These are phyloP conservation scores for Alternaria triticimaculans DNA, from an alignment of 2,329 filamentous ascomycete species.

Conservation along the genomic window DNA sequence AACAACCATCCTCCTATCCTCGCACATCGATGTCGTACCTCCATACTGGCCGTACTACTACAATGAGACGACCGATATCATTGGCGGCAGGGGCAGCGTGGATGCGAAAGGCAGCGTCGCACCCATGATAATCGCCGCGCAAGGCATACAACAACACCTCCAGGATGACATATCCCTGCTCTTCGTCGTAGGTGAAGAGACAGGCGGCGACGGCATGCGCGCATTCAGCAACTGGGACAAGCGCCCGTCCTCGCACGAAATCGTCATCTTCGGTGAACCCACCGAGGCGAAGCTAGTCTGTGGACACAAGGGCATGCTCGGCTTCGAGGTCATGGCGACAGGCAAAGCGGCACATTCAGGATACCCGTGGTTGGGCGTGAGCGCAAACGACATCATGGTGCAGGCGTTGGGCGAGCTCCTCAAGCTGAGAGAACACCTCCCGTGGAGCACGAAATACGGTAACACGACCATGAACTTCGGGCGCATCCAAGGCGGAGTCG, in stretches of 20 bases:
- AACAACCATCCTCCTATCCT: constrained; percentile 71
- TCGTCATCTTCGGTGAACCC: constrained; percentile 90
- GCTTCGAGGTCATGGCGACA: constrained; percentile 69
- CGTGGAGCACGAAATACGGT: constrained; percentile 78
- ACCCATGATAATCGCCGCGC: constrained; percentile 73
- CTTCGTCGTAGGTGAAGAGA: constrained; percentile 83
- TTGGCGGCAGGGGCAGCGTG: constrained; percentile 76
- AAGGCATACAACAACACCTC: constrained; percentile 55
- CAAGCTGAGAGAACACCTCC: constrained; percentile 64
- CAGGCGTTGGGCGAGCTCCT: constrained; percentile 73
- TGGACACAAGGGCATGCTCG: constrained; percentile 87
- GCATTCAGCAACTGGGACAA: constrained; percentile 46
- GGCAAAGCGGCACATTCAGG: constrained; percentile 88
- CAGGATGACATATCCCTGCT: constrained; percentile 59
- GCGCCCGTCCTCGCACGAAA: constrained; percentile 58
- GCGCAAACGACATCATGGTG: constrained; percentile 81
- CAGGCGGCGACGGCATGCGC: constrained; percentile 80
- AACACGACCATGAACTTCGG: constrained; percentile 92
- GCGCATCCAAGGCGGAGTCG: constrained; percentile 77
- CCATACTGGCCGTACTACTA: constrained; percentile 73
- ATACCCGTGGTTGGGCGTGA: constrained; percentile 88
- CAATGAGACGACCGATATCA: constrained; percentile 57
- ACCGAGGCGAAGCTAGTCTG: constrained; percentile 87
- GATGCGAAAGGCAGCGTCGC: constrained; percentile 68
- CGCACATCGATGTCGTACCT: constrained; percentile 78